These are phyloP conservation scores for Phyllosticta capitalensis DNA, from an alignment of 2,329 filamentous ascomycete genomes.

Conservation along the genomic window DNA sequence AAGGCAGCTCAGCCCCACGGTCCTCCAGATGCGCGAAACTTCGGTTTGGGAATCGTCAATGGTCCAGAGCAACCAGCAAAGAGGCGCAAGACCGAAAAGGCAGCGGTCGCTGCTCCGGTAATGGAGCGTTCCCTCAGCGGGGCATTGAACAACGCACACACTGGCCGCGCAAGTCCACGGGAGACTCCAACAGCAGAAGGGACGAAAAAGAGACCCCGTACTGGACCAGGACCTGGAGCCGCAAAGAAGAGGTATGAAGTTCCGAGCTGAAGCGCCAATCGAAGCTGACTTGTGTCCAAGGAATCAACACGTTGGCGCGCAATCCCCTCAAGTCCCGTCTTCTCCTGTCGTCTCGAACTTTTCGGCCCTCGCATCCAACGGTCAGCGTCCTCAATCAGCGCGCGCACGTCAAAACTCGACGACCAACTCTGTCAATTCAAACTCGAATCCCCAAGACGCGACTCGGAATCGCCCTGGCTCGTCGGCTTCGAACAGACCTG, in stretches of 20 bases:
- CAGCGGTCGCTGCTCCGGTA: slow-evolving; percentile 29
- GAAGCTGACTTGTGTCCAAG: neutral
- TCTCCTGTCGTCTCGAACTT: slow-evolving; percentile 66
- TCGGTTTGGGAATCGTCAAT: slow-evolving; percentile 59
- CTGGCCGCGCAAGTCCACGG: slow-evolving; percentile 49
- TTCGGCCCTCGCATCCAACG: slow-evolving; percentile 44
- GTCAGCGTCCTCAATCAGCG: slow-evolving; percentile 55
- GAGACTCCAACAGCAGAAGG: slow-evolving; percentile 58
- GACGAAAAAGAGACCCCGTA: slow-evolving; percentile 62
- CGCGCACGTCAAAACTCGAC: slow-evolving; percentile 66
- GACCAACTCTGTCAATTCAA: slow-evolving; percentile 35
- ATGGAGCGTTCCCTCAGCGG: slow-evolving; percentile 62
- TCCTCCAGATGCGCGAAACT: slow-evolving; percentile 29
- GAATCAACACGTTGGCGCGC: slow-evolving; percentile 39
- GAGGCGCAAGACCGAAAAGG: slow-evolving; percentile 71
- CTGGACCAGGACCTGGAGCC: slow-evolving; percentile 55
- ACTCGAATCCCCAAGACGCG: slow-evolving; percentile 43
- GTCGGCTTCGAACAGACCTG: slow-evolving; percentile 23
- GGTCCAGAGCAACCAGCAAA: slow-evolving; percentile 52
- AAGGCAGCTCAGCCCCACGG: slow-evolving; percentile 48
- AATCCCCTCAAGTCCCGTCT: slow-evolving; percentile 63
- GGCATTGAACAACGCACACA: slow-evolving; percentile 40
- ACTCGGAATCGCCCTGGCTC: slow-evolving; percentile 23
- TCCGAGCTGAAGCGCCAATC: neutral
- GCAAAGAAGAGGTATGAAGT: slow-evolving; percentile 64